Percentiles rank a stretch among this genome's conserved stretches.
Conservation (phyloP, 352 stramenopile genomes). For the Phytophthora fragariaefolia region DNA sequence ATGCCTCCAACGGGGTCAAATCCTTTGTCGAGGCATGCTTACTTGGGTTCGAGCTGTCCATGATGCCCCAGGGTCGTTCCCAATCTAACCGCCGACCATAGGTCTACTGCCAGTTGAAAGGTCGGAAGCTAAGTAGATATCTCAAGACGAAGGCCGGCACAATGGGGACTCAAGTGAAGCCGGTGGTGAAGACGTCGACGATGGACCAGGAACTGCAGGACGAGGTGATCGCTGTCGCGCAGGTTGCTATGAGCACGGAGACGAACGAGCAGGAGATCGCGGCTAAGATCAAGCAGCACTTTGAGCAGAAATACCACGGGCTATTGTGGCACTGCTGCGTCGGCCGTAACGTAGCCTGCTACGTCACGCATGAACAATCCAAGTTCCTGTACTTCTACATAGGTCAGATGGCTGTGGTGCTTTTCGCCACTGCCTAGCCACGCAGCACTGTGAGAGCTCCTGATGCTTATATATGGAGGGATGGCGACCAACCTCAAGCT, state of each 20-base stretch:
- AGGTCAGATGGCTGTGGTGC: slow-evolving; percentile 93
- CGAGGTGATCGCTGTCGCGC: slow-evolving; percentile 81
- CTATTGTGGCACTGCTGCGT: slow-evolving; percentile 96
- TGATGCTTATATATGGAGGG: slow-evolving; percentile 15
- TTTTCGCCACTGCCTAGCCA: slow-evolving; percentile 86
- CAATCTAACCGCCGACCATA: slow-evolving; percentile 17
- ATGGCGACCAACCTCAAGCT: slow-evolving; percentile 16
- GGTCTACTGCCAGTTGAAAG: no score
- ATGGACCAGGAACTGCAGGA: slow-evolving; percentile 89
- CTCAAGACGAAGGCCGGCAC: background rate
- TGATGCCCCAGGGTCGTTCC: slow-evolving; percentile 5
- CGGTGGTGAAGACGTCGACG: slow-evolving; percentile 88
- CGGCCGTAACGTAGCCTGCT: slow-evolving; percentile 94
- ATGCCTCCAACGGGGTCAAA: slow-evolving; percentile 58
- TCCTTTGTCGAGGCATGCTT: slow-evolving; percentile 32
- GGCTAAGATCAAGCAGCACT: slow-evolving; percentile 91
- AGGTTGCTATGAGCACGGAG: slow-evolving; percentile 83
- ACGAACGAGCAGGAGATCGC: slow-evolving; percentile 91
- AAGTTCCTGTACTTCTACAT: slow-evolving; percentile 98
- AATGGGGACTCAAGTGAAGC: slow-evolving; percentile 77
- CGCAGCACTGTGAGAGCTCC: slow-evolving; percentile 10
- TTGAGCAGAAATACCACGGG: slow-evolving; percentile 93
- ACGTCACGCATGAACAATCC: slow-evolving; percentile 94
- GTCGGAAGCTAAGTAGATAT: slow-evolving; percentile 15
- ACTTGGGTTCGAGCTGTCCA: slow-evolving; percentile 20